These are phyloP conservation scores for Lactifluus volemus DNA, from an alignment of 768 basidiomycete genomes.

Conservation along the genomic window DNA sequence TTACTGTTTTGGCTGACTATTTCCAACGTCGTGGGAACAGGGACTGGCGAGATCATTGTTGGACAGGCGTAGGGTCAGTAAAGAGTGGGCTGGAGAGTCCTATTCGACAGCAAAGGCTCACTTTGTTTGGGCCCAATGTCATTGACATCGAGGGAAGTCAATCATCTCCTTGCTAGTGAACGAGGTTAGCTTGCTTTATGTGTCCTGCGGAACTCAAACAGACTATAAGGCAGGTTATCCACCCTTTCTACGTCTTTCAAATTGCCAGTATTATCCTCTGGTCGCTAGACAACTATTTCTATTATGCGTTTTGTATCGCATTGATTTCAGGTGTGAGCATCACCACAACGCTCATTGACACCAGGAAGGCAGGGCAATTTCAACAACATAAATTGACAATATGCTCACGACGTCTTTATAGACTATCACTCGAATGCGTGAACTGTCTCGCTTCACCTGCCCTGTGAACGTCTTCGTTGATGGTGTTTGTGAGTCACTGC, in stretches of 20 bases:
- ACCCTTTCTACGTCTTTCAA: constrained; percentile 98
- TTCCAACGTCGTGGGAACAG: constrained; percentile 32
- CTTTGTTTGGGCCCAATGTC: constrained; percentile 75
- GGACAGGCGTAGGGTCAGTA: constrained; percentile 54
- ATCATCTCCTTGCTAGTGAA: constrained; percentile 71
- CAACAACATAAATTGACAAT: neutral
- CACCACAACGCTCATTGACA: constrained; percentile 80
- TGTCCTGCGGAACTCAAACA: neutral
- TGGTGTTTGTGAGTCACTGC: constrained; percentile 37
- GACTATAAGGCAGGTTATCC: constrained; percentile 58
- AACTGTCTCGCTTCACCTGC: constrained; percentile 91
- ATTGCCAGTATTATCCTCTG: constrained; percentile 90
- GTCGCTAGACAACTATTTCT: constrained; percentile 93
- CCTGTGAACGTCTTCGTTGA: constrained; percentile 61
- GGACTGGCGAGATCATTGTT: constrained; percentile 82
- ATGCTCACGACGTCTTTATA: constrained; percentile 25
- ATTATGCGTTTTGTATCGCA: constrained; percentile 95
- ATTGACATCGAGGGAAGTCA: constrained; percentile 85
- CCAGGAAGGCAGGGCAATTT: constrained; percentile 58
- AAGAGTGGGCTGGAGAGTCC: constrained; percentile 52
- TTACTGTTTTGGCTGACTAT: neutral
- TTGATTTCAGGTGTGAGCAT: constrained; percentile 84
- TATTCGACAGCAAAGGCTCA: constrained; percentile 53
- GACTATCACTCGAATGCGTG: constrained; percentile 90
- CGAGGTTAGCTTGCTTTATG: constrained; percentile 49